These are phyloP conservation scores for Apiospora koreana DNA, from an alignment of 2,329 filamentous ascomycete genomes.

Conservation along the genomic window DNA sequence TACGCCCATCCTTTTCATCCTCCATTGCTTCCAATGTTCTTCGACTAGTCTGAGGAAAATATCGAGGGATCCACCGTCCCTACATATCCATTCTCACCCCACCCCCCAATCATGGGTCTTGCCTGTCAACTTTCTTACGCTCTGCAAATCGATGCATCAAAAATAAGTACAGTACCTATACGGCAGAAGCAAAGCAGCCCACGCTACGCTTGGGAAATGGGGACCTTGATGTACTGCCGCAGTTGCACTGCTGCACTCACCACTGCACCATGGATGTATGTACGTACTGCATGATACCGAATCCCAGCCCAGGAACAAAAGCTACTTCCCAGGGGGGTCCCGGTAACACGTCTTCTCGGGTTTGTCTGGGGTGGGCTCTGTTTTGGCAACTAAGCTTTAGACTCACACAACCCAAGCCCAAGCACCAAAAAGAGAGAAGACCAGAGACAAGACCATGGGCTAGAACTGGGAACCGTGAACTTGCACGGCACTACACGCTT, in stretches of 20 bases:
- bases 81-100: neutral
- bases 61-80: neutral
- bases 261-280: neutral
- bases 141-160: neutral
- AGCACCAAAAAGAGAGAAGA: neutral
- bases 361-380: conserved; percentile 4
- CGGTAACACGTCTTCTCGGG: neutral
- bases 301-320: conserved; percentile 8
- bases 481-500: no score
- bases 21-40: conserved; percentile 6
- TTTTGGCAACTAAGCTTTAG: conserved; percentile 7
- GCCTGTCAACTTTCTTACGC: neutral
- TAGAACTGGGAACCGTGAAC: conserved; percentile 7
- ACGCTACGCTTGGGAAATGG: no score
- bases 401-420: neutral
- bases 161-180: neutral
- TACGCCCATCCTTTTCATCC: neutral
- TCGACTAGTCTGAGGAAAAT: conserved; percentile 5
- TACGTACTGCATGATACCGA: neutral
- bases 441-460: neutral
- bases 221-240: neutral
- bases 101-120: conserved; percentile 2
- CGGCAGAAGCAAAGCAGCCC: neutral
- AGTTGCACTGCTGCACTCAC: neutral
- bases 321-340: conserved; percentile 3